Evolutionary conservation across 306 rosid species (phyloP).

Genomic region (Sesbania bispinosa): DNA sequence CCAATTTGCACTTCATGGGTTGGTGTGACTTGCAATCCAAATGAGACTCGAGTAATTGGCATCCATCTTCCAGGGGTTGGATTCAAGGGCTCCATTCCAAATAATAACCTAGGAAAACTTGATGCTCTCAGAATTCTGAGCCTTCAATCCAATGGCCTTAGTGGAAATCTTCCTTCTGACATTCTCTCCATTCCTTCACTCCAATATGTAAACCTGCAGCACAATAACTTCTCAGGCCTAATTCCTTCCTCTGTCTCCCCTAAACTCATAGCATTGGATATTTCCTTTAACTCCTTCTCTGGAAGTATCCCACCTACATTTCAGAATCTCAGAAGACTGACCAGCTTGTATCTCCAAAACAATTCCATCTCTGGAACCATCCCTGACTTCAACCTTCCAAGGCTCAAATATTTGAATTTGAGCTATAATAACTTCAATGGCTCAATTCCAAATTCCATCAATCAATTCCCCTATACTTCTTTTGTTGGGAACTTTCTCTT

Average conservation of each 20-base stretch:
- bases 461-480: conserved; percentile 41
- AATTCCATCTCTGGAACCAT: conserved; percentile 54
- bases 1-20: conserved; percentile 61
- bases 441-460: conserved; percentile 52
- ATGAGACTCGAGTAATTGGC: conserved; percentile 38
- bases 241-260: conserved; percentile 51
- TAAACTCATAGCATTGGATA: conserved; percentile 46
- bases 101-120: conserved; percentile 52
- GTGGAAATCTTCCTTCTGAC: conserved; percentile 59
- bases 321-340: conserved; percentile 41
- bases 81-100: conserved; percentile 51
- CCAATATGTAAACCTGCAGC: conserved; percentile 47
- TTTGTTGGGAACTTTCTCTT: conserved; percentile 55
- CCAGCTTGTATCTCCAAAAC: conserved; percentile 46
- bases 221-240: conserved; percentile 57
- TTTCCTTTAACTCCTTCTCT: conserved; percentile 61
- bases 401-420: conserved; percentile 54
- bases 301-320: conserved; percentile 50
- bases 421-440: conserved; percentile 64
- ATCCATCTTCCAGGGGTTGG: conserved; percentile 62
- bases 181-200: conserved; percentile 59
- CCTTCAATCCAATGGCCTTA: conserved; percentile 58
- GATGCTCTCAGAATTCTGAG: conserved; percentile 51
- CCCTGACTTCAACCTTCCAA: conserved; percentile 47
- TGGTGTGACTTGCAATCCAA: conserved; percentile 52